Base-by-base conservation (phyloP, 2,329 filamentous ascomycete species). In the Scorias spongiosa region DNA sequence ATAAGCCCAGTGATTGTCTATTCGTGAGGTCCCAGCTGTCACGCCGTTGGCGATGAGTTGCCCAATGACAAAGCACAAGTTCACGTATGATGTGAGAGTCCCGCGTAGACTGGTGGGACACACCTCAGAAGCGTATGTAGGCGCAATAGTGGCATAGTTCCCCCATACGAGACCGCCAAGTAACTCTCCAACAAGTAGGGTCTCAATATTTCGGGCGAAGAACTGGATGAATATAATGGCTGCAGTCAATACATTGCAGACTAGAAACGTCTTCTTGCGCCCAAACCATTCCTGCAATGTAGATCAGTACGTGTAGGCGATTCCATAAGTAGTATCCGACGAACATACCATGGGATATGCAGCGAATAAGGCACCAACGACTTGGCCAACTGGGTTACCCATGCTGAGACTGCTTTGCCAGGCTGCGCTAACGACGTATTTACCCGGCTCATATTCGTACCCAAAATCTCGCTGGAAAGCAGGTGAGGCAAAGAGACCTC, bases 101-200 rank as follows among this genome's bases (percentile, higher is more conserved):
- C 72, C 73, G 26, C 76, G 68, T 34, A 80, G 66, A 1, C 70
- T 69, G 28, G 75, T 63, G 2, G 76, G 76, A 34, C 73, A 75
- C 6, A 80, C 72, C 55, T 84, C 80, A 44, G 76, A 78, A 18
- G 78, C 79, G 53, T 83, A 84, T 1, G 79, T 78, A 48, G 76
- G 65, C 11, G 65, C 63, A 29, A 68, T 61, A 20, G 76, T 71
- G 5, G 74, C 74, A 54, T 76, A 80, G 43, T 71, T 74, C 2
- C 75, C 76, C n/a, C 76, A 65, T 0, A 79, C 71, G 6, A 79
- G 63, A 1, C 78, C 77, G 18, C 72, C 71, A 0, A 81, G 63
- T 2, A 81, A 62, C 63, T 80, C 75, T 26, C 75, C 74, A 2
- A 72, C 72, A n/a, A 78, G 68, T 2, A 80, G 63, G 10, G 72